Evolutionary conservation across 1,284 basidiomycete species (phyloP), one percentile per base, ranked within the genome.

Genomic region (Afroboletus lepidellus): DNA sequence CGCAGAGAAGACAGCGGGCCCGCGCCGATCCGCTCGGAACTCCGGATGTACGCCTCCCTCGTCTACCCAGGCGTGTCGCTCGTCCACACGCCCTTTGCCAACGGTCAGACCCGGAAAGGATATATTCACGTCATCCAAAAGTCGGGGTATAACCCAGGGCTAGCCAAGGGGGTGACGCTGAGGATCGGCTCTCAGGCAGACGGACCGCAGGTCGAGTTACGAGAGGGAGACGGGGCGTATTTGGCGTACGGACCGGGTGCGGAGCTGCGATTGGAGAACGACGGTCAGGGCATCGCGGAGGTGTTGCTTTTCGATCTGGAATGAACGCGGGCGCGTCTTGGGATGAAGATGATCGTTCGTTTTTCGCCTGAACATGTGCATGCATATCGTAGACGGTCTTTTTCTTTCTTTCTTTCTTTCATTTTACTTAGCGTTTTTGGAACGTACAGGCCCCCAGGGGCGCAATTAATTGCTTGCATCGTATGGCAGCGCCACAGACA

Each of bases 161-260:
- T 66, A 20, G 72, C 80, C 0, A 70, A 65, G 1, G 86, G 86
- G 0, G 81, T 78, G 0, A 67, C 68, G 38, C 64, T 89, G 48
- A 76, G 67, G 47, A 57, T 84, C 36, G 77, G 75, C 2, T 72
- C 72, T 8, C 69, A 76, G 11, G 70, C 72, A 16, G 69, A 69
- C 5, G 74, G 74, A 37, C 50, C 62, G 0, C 66, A 70, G 48
- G 44, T 65, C 0, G 65, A 63, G 20, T 60, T 82, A 55, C 68
- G 67, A 38, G 89, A 88, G 62, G 90, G 87, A 3, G 87, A 90
- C 62, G 90, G 85, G 0, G 81, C 81, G n/a, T 91, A 90, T 64
- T 67, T 90, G 53, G 63, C 66, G 45, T 77, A 78, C 30, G 66
- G 72, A 42, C 57, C 67, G 8, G 78, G 74, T 0, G 72, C 71